Base-by-base conservation (phyloP, 805 yeast genomes). In the Saturnispora silvae region DNA sequence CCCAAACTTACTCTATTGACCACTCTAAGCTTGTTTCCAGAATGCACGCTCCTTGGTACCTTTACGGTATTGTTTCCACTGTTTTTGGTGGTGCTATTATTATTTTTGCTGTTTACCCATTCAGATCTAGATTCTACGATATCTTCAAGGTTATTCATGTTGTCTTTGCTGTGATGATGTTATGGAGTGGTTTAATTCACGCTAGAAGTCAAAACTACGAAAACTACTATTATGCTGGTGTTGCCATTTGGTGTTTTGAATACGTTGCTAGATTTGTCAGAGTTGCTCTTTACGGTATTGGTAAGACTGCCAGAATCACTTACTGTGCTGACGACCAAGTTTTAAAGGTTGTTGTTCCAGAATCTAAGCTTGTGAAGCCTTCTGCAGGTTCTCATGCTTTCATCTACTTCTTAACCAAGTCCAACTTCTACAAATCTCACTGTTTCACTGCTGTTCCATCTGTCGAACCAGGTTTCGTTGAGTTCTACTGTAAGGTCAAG, bases 101-200 rank as follows among this genome's bases (percentile, higher is more conserved):
- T 9, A 16, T 38, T 3, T 25, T 37, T 25, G 39, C 40, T 11
- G 4, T 19, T 4, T 67, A 67, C 40, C 42, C 57, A 11, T 52
- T 81, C 41, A 68, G 94, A 56, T 65, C 64, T 33, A 46, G 51
- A 38, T 57, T 61, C 41, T 84, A 84, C 55, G 94, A 83, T 48
- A 31, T 64, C 4, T 78, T 83, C 59, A 49, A 77, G 15, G 43
- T 65, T 10, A 27, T 64, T n/a, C 94, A 82, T 50, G 66, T 80
- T 32, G 41, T 68, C 1, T 52, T 80, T 34, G 81, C 75, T 11
- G 59, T 63, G 3, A 39, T 66, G 17, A 75, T 78, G 53, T 55
- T 77, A 30, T 64, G 66, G 31, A 69, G 71, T n/a, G 66, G 70
- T 32, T 81, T 73, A 69, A 53, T 59, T 26, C 94, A 84, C 54